phyloP scores from a whole-genome alignment of 2,329 filamentous ascomycete species.

The Aspergillus nomiae region DNA sequence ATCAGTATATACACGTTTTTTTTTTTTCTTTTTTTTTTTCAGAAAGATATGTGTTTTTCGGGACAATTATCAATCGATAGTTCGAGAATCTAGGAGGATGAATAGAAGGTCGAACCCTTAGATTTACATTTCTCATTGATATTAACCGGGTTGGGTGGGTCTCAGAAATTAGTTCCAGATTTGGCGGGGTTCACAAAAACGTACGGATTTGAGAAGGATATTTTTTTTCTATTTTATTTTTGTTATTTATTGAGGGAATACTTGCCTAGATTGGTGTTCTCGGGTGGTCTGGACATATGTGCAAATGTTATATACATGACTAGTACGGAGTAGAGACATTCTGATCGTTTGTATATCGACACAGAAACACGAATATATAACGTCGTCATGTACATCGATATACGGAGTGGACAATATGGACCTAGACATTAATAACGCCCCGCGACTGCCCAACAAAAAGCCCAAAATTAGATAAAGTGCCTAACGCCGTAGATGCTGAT shows the following conservation, averaged over 20 bases:
- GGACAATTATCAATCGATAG: background rate
- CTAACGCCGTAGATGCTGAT: slow-evolving; percentile 12
- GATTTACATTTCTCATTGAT: background rate
- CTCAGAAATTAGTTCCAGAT: slow-evolving; percentile 13
- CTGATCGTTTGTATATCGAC: background rate
- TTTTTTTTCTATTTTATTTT: background rate
- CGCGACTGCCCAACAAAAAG: background rate
- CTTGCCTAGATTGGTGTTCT: background rate
- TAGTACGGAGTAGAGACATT: background rate
- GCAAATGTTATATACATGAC: background rate
- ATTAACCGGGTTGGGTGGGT: slow-evolving; percentile 2
- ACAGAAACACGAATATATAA: slow-evolving; percentile 1
- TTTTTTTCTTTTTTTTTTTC: too few relatives aligned
- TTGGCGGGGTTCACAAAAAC: slow-evolving; percentile 6
- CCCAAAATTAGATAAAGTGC: background rate
- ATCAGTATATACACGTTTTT: background rate
- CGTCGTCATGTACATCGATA: background rate
- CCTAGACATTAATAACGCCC: background rate
- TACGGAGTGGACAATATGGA: background rate
- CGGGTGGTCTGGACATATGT: background rate
- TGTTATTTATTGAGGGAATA: too few relatives aligned
- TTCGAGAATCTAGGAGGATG: background rate
- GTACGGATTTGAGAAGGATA: background rate
- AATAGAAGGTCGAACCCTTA: background rate
- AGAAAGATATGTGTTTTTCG: background rate